Base-by-base conservation (phyloP, 352 stramenopile genomes). In the Globisporangium middletonii region DNA sequence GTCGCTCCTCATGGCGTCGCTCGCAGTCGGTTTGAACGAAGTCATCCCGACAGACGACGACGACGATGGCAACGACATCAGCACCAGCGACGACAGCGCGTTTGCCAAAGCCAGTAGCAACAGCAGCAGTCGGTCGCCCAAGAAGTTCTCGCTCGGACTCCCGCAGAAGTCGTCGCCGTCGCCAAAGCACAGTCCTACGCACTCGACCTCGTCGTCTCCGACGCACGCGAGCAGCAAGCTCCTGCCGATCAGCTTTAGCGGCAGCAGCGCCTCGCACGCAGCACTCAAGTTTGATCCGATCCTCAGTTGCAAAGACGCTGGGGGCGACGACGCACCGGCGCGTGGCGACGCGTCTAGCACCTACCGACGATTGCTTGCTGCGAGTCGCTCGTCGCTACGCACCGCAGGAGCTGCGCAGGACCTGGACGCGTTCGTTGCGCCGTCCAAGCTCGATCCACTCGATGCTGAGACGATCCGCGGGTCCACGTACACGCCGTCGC, bases 21-120 rank as follows among this genome's bases (percentile, higher is more conserved):
- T 57, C n/a, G 56, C 56, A 3, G 57, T 47, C 49, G 56, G 41
- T 12, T 37, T 57, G 41, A 57, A 62, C 41, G 56, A 62, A n/a
- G 41, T 57, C 28, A 19, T 62, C 26, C 19, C 43, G 7, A 38
- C 7, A 2, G 44, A 60, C 23, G 50, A 62, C 26, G 27, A 23
- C 2, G 28, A 42, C 1, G 41, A 62, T 7, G 4, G 13, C 5
- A 26, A 38, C 12, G 18, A 27, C 7, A 37, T 23, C 23, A 23
- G 23, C 23, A 23, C 23, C 23, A 23, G 23, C 5, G 37, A 38
- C 12, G 18, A 27, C 7, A 37, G 12, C 19, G 11, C 35, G 8
- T 11, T 26, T 15, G 27, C 37, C 16, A 23, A 50, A 45, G 19
- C 0, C 13, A 16, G 35, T 15, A 57, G 18, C 35, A 50, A 11